These are phyloP conservation scores for Claviceps sorghi DNA, from an alignment of 2,329 filamentous ascomycete genomes.

Conservation along the genomic window DNA sequence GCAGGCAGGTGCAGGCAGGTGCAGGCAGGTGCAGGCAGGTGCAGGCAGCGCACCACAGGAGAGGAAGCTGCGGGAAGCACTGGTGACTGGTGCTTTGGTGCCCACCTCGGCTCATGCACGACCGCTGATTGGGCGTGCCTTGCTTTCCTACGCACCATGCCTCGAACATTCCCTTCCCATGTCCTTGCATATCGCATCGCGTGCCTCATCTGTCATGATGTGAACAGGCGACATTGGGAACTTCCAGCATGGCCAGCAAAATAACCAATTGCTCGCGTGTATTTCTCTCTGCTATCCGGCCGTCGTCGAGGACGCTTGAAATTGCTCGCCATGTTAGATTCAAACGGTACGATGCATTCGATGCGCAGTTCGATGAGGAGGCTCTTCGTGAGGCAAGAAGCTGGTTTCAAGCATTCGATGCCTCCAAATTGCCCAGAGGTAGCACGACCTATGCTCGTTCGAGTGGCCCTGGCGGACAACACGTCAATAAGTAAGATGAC, in stretches of 20 bases:
- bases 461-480: slow-evolving; percentile 45
- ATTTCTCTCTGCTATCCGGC: not conserved
- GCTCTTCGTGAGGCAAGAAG: slow-evolving; percentile 35
- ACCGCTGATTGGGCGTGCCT: not conserved
- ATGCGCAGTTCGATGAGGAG: slow-evolving; percentile 33
- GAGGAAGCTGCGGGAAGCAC: not conserved
- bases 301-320: not conserved
- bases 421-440: slow-evolving; percentile 32
- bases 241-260: not conserved
- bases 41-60: too few species aligned
- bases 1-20: not conserved
- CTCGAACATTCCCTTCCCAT: not conserved
- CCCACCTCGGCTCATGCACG: not conserved
- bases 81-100: not conserved
- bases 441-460: slow-evolving; percentile 41
- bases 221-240: not conserved
- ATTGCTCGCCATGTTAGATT: slow-evolving; percentile 8
- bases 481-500: slow-evolving; percentile 43
- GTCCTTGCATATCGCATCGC: not conserved
- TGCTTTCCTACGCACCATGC: not conserved
- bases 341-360: slow-evolving; percentile 32
- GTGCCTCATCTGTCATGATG: not conserved
- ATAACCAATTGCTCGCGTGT: not conserved
- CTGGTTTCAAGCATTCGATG: slow-evolving; percentile 33
- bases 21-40: not conserved